Evolutionary conservation across 2,329 filamentous ascomycete species (phyloP).

Genomic region (Penicillium sp.): DNA sequence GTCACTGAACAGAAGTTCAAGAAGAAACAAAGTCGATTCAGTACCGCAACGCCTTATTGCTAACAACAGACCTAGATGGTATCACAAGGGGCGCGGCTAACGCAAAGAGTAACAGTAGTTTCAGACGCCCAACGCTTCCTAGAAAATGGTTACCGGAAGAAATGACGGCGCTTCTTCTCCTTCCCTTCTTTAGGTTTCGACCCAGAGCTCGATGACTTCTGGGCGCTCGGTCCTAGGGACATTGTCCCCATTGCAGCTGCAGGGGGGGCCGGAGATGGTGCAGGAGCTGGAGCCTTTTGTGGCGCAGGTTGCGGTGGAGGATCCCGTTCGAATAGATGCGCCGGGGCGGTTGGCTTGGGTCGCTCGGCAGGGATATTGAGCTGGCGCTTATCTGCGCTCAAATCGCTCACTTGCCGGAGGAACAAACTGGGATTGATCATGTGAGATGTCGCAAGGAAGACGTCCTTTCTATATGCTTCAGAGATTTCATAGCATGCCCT

Average conservation of each 20-base stretch:
- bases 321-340: slow-evolving; percentile 81
- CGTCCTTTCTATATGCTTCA: slow-evolving; percentile 72
- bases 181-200: slow-evolving; percentile 49
- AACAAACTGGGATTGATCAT: slow-evolving; percentile 89
- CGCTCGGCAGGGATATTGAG: slow-evolving; percentile 82
- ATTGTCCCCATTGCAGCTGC: slow-evolving; percentile 42
- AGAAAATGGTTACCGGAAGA: slow-evolving; percentile 47
- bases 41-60: slow-evolving; percentile 19
- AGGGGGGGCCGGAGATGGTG: slow-evolving; percentile 33
- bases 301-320: slow-evolving; percentile 45
- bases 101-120: slow-evolving; percentile 1
- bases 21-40: slow-evolving; percentile 12
- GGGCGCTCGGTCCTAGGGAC: slow-evolving; percentile 43
- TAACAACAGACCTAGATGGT: slow-evolving; percentile 31
- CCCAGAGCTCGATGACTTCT: slow-evolving; percentile 37
- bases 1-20: not conserved
- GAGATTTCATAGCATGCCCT: slow-evolving; percentile 88
- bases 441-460: slow-evolving; percentile 89
- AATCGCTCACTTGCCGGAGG: slow-evolving; percentile 78
- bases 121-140: slow-evolving; percentile 4
- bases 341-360: slow-evolving; percentile 79
- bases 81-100: slow-evolving; percentile 39
- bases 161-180: slow-evolving; percentile 62
- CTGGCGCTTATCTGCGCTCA: slow-evolving; percentile 74
- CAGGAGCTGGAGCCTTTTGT: slow-evolving; percentile 30